Base-by-base conservation (phyloP, 1,284 basidiomycete species). In the Puccinia sorghi region DNA sequence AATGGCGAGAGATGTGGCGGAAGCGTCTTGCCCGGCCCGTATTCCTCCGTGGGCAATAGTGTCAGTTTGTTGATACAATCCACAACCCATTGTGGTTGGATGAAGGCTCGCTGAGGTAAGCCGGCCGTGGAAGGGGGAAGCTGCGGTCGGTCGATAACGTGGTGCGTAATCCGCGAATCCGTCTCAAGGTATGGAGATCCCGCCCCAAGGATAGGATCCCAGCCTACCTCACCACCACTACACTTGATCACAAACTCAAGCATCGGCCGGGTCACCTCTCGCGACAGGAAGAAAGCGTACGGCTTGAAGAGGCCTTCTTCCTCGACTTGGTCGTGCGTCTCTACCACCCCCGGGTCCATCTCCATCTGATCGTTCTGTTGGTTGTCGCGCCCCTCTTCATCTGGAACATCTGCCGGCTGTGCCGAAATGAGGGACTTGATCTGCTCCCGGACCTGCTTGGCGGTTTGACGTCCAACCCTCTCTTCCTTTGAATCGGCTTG, bases 11-110 rank as follows among this genome's bases (percentile, higher is more conserved):
- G 85, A 86, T 99, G 97, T 46, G 97, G 95, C 6, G 97, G 97
- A 61, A 99, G 88, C 2, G 89, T 89, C 82, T 90, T 89, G 1
- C 95, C 97, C 81, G 94, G 94, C 12, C 87, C 88, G 84, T 99
- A 99, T 66, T 89, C 87, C 79, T 92, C 94, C 82, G 95, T 92
- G 0, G 93, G 88, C 46, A 98, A 87, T 77, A 97, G 88, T 84
- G 89, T 93, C 22, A 90, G 89, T 27, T 90, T 89, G 85, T 99
- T 99, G 83, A 97, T 90, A 84, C 92, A 97, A 85, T 99, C 97
- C 48, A 95, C 92, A 39, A 98, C 89, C 96, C 97, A 99, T 85
- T 99, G 97, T 20, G 97, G 97, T 85, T 99, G 97, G 11, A 99
- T 89, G 85, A 92, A 93, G 82, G 93, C 93, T 82, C 95, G 88